Evolutionary conservation across 164 flowering plant species (phyloP), one percentile per base, ranked within the genome.

Genomic region (Stephania japonica): DNA sequence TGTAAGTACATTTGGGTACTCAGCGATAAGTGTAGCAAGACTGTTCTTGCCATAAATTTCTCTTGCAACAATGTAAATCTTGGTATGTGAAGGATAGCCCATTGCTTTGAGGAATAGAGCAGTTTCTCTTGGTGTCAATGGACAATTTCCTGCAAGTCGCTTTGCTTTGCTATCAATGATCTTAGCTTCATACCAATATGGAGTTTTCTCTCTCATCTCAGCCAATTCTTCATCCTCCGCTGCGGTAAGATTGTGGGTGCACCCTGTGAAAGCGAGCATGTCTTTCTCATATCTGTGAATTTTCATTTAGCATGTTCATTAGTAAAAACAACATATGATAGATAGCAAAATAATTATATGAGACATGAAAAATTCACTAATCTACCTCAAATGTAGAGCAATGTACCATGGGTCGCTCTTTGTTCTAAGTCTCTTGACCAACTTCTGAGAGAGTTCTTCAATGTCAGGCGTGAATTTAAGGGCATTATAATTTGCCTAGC

Each of bases 131-230:
- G 99, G 97, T 25, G 99, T 72, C 93, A 94, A 82, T n/a, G 99
- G 99, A 80, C 98, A 94, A 13, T 93, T 96, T 0, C 99, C 99
- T 80, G 87, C 81, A 0, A 79, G 61, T 23, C 99, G 67, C 32
- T 81, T 76, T 71, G 82, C 89, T 38, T 62, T 38, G 70, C 96
- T 80, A 71, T 93, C 84, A 49, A 32, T 32, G 38, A 94, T 94
- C 75, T 88, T 95, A 74, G 92, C 91, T 81, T 91, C 98, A 74
- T 94, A 92, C 99, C 99, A 94, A 72, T 92, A 97, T 66, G 82
- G 82, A 3, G 86, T 86, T 4, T 24, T 80, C 70, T 90, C 86
- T 72, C 99, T 83, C 97, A 94, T 90, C 0, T 4, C 53, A 16
- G 80, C 79, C 13, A 94, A 91, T 70, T 91, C 97, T 74, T 87